Base-by-base conservation (phyloP, 2,329 filamentous ascomycete genomes). In the Fusarium nurragi region DNA sequence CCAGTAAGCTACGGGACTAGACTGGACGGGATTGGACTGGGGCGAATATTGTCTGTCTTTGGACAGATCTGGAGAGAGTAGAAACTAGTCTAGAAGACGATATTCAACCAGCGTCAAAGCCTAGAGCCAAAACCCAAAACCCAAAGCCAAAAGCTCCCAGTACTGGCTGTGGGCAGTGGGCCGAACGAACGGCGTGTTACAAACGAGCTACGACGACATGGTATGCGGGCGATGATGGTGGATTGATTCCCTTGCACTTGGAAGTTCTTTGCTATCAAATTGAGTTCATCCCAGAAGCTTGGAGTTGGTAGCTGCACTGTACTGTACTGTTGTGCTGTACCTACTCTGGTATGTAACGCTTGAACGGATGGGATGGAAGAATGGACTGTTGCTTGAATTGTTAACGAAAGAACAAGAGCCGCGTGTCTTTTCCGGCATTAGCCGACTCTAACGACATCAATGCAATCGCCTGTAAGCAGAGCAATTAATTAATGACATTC, bases 181-280 rank as follows among this genome's bases (percentile, higher is more conserved):
- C 50, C 48, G 49, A 68, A 58, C 64, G 62, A 54, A 63, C 49
- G 54, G 50, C 54, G 54, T 54, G 52, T 67, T 46, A 54, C 50
- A 60, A 40, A 32, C 39, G 47, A 51, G 32, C 44, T 40, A 67
- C 32, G 32, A 48, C 44, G 39, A 61, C 37, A 34, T 43, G 37
- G 44, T 55, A 41, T 64, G 59, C 54, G 59, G 59, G 37, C 34
- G 26, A 30, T 30, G 26, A 14, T 14, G 26, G 26, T 30, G 26
- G 26, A 30, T 30, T 53, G 26, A 30, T 30, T 53, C 25, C 50
- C 23, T 61, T 36, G 56, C 52, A 47, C 32, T 57, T 52, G 16
- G 40, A 38, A 37, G 32, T 57, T 47, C 52, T 62, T 26, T 45
- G 21, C 26, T 44, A 34, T 44, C 7, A 38, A 34, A 34, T 19